phyloP scores from a whole-genome alignment of 2,329 filamentous ascomycete species.

The Talaromyces rugulosus region DNA sequence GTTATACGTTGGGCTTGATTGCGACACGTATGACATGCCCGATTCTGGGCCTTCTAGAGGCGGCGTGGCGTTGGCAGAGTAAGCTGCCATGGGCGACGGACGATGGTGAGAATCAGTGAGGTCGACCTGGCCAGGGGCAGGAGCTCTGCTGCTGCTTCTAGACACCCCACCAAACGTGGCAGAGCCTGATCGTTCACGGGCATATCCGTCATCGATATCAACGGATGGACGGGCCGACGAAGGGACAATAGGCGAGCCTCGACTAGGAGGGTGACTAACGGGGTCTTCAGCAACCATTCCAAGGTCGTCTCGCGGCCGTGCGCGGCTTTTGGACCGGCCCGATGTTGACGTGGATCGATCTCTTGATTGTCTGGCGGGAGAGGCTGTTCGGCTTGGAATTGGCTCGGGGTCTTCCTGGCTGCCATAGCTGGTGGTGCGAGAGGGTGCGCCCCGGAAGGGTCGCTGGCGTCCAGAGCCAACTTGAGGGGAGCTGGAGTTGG shows the following conservation, averaged over 20 bases:
- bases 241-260: conserved; percentile 21
- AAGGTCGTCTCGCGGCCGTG: conserved; percentile 50
- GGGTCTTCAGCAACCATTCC: conserved; percentile 48
- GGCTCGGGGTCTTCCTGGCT: conserved; percentile 35
- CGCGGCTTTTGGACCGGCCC: conserved; percentile 52
- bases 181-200: conserved; percentile 35
- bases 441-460: conserved; percentile 11
- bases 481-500: conserved; percentile 37
- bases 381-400: conserved; percentile 30
- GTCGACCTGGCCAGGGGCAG: conserved; percentile 32
- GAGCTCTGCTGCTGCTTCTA: conserved; percentile 33
- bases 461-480: conserved; percentile 17
- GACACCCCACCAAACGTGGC: conserved; percentile 36
- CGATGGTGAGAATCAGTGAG: conserved; percentile 33
- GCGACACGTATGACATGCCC: conserved; percentile 21
- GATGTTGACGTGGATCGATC: conserved; percentile 55
- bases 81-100: conserved; percentile 41
- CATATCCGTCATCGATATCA: conserved; percentile 25
- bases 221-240: conserved; percentile 35
- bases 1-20: conserved; percentile 16
- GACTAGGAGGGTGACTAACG: conserved; percentile 24
- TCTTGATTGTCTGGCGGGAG: conserved; percentile 39
- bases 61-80: conserved; percentile 52
- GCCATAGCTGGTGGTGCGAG: conserved; percentile 17
- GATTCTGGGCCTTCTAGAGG: conserved; percentile 44